Base-by-base conservation (phyloP, 345 rosid genomes). In the Corymbia maculata region DNA sequence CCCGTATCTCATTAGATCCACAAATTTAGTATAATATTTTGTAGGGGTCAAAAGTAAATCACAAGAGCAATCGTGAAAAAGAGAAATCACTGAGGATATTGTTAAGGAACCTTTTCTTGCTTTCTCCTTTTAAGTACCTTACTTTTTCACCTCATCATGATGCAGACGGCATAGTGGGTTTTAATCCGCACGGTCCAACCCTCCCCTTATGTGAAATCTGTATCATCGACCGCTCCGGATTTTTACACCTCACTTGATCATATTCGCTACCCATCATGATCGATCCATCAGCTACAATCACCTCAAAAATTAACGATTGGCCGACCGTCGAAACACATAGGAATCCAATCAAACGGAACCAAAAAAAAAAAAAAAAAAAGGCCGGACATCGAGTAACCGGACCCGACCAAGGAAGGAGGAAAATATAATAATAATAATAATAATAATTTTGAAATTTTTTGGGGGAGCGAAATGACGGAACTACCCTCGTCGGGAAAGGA, bases 231-330 rank as follows among this genome's bases (percentile, higher is more conserved):
- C 1, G 19, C 7, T 17, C 13, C 2, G 2, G 0, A 36, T 42
- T 0, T 36, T 5, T 75, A 2, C 2, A 2, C 0, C 0, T 36
- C 0, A 0, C 0, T 11, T 0, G 5, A 75, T 36, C 1, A 36
- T 36, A 36, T 32, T 0, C 0, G 0, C 0, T 36, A 19, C 1
- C 0, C 0, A 10, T 12, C 7, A 11, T 0, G 1, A 42, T 5
- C 0, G 0, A 19, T 9, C 0, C 3, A 8, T 70, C 2, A 36
- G 3, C 0, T 17, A 4, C 0, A 1, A 9, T 42, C 3, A 26
- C 9, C 47, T 42, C 7, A 9, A 70, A 9, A 70, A 19, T 70
- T 36, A 0, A 70, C 6, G n/a, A 2, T 2, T 2, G 13, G 47
- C 36, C 14, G 2, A 36, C 5, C 4, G 19, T 75, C 13, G 8